phyloP scores from a whole-genome alignment of 441 rosid genomes.

The Metrosideros polymorpha region DNA sequence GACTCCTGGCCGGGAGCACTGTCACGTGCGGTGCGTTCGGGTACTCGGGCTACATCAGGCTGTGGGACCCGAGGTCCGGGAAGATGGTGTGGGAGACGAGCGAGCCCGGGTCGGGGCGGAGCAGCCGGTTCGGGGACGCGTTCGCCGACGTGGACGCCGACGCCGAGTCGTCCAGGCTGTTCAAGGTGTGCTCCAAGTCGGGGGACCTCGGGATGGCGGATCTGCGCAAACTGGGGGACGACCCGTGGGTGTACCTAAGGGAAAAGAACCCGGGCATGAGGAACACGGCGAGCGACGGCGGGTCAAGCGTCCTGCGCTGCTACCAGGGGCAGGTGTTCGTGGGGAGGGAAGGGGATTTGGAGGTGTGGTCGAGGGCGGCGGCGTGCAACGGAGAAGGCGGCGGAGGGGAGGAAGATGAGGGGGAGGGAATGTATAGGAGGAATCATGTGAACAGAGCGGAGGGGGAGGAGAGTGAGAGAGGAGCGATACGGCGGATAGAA shows the following conservation, averaged over 20 bases:
- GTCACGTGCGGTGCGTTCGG: constrained; percentile 70
- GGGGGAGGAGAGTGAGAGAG: constrained; percentile 49
- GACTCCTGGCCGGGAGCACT: constrained; percentile 39
- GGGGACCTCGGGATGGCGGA: constrained; percentile 89
- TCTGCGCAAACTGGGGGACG: constrained; percentile 62
- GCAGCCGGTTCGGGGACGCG: constrained; percentile 82
- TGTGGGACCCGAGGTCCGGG: constrained; percentile 71
- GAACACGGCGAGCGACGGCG: constrained; percentile 12
- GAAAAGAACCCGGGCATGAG: constrained; percentile 55
- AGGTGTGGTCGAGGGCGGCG: constrained; percentile 70
- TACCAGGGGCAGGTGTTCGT: constrained; percentile 70
- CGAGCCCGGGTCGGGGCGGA: constrained; percentile 93
- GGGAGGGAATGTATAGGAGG: constrained; percentile 28
- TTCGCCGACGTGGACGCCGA: constrained; percentile 77
- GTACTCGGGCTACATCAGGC: constrained; percentile 66
- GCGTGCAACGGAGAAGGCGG: constrained; percentile 2
- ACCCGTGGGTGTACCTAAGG: constrained; percentile 80
- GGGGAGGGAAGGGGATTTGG: constrained; percentile 61
- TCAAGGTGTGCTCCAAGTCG: constrained; percentile 81
- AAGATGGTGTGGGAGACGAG: constrained; percentile 74
- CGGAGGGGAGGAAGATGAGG: background rate
- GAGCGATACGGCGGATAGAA: constrained; percentile 51
- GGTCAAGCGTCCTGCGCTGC: constrained; percentile 48
- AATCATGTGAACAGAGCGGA: constrained; percentile 67
- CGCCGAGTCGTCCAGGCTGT: constrained; percentile 33